Percentiles rank a stretch among this genome's conserved stretches.
These are phyloP conservation scores for Zancudomyces culisetae DNA, from an alignment of 371 early-diverging fungal species.

Conservation along the genomic window DNA sequence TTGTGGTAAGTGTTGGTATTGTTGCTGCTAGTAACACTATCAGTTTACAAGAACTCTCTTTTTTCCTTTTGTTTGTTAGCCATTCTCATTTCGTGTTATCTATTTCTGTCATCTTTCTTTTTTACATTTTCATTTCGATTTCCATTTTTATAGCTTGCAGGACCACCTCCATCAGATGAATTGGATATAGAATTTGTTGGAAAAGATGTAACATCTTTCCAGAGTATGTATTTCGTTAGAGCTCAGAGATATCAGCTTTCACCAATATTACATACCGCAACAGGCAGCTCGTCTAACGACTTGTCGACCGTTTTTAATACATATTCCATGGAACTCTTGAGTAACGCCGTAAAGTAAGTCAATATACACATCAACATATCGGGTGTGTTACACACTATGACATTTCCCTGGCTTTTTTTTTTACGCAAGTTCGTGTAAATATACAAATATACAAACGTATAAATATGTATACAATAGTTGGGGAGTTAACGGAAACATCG, in stretches of 20 bases:
- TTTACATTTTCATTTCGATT: too few relatives aligned
- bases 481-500: background rate
- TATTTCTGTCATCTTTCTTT: too few relatives aligned
- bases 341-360: constrained; percentile 7
- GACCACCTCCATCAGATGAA: constrained; percentile 15
- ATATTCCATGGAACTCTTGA: constrained; percentile 20
- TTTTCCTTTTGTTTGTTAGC: too few relatives aligned
- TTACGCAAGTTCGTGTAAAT: too few relatives aligned
- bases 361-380: too few relatives aligned
- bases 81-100: constrained; percentile 11
- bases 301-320: constrained; percentile 14
- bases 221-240: constrained; percentile 23
- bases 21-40: too few relatives aligned
- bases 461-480: too few relatives aligned
- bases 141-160: constrained; percentile 17
- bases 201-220: constrained; percentile 12
- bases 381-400: too few relatives aligned
- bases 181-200: constrained; percentile 25
- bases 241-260: constrained; percentile 15
- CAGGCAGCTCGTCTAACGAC: constrained; percentile 6
- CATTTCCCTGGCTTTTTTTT: too few relatives aligned
- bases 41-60: too few relatives aligned
- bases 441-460: too few relatives aligned
- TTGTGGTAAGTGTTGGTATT: constrained; percentile 7
- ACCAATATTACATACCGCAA: constrained; percentile 8